A percentile compares a stretch with the other conserved stretches of the same genome.
Conservation (phyloP, 495 filamentous ascomycete genomes). For the Tuber brumale region DNA sequence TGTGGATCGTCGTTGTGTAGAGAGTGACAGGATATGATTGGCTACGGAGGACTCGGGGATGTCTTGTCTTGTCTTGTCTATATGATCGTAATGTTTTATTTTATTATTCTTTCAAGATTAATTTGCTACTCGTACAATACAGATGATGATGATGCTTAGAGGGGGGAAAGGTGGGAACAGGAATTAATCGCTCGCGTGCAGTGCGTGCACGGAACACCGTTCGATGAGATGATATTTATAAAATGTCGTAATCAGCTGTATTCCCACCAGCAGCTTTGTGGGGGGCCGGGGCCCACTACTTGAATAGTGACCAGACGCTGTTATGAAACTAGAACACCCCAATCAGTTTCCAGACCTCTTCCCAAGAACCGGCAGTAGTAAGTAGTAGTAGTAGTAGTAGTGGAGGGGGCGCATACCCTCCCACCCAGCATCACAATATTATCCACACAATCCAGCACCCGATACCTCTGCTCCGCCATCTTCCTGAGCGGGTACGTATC, state of each 20-base stretch:
- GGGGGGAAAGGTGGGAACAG: not conserved
- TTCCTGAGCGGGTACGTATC: conserved; percentile 23
- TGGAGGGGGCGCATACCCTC: conserved; percentile 14
- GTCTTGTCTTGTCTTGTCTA: not conserved
- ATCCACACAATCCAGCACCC: conserved; percentile 24
- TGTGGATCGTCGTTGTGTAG: not conserved
- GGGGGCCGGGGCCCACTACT: not conserved
- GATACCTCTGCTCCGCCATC: conserved; percentile 21
- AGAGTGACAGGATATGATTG: not conserved
- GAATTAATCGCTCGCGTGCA: not conserved
- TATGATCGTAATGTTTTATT: not conserved
- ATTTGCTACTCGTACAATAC: not conserved
- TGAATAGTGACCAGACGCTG: conserved; percentile 26
- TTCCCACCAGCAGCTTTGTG: not conserved
- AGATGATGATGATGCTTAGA: not conserved
- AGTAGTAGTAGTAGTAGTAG: not conserved
- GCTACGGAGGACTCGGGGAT: not conserved
- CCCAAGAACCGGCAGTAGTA: not conserved
- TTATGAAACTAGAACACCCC: conserved; percentile 22
- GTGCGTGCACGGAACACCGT: not conserved
- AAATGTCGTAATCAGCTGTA: not conserved
- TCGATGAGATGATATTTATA: not conserved
- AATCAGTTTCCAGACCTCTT: not conserved
- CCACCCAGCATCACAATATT: conserved; percentile 29
- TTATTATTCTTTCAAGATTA: not conserved